Evolutionary conservation across 2,329 filamentous ascomycete genomes (phyloP), one percentile per base, ranked within the genome.

Genomic region (Trichoderma afroharzianum): DNA sequence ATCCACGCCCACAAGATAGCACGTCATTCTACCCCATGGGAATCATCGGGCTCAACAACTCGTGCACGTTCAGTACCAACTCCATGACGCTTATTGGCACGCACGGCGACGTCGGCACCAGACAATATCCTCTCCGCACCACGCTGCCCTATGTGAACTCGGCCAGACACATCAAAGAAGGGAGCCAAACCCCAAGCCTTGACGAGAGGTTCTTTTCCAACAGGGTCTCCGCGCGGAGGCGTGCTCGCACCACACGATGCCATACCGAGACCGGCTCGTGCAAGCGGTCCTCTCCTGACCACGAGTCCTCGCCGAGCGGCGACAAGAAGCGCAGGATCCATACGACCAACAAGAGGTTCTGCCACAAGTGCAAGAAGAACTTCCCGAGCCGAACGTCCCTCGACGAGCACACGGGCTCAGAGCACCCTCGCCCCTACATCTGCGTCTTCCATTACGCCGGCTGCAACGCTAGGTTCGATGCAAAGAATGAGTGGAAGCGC

Each of bases 401-500:
- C 2, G 81, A 86, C 61, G 84, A 81, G 63, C 87, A 71, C 24
- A 61, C 55, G n/a, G 55, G 21, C 55, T 26, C 83, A 70, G 80
- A 85, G 30, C 88, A 91, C 76, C 86, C 84, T 2, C 86, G 88
- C 1, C 86, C 88, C 0, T 96, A 95, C 77, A 85, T 86, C 28
- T 98, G 95, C 80, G 90, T 93, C 71, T 94, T 98, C 79, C 84
- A 88, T 33, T 90, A 88, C 70, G 96, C 94, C 71, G 92, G 92
- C 39, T 98, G 95, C 82, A 74, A 73, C 1, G 88, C 90, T 3
- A 90, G 86, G 0, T 97, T 97, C 77, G 86, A 88, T 3, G 91
- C 87, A 75, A 97, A 97, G 83, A 97, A 97, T 79, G 95, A 98
- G 80, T 98, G 95, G 95, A 98, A 98, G 81, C 90, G 95, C 0